These are phyloP conservation scores for Aspergillus sp. DNA, from an alignment of 2,329 filamentous ascomycete genomes.

Conservation along the genomic window DNA sequence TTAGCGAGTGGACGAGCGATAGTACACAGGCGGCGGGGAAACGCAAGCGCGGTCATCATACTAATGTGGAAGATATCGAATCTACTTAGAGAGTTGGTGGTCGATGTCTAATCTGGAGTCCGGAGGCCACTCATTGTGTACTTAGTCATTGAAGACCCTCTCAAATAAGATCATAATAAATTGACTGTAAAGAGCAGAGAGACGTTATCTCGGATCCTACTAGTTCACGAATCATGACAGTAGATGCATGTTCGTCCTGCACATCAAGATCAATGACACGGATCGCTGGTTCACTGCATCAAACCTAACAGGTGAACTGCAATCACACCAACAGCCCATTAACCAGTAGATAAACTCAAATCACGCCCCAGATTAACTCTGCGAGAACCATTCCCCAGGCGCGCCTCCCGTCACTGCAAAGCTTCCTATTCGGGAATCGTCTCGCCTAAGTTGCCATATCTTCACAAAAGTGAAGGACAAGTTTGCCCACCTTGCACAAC, in stretches of 20 bases:
- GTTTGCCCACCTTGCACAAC: constrained; percentile 10
- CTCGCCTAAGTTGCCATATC: constrained; percentile 16
- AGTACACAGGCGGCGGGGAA: constrained; percentile 34
- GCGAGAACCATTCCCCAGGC: constrained; percentile 3
- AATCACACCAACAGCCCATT: not conserved
- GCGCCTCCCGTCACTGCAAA: constrained; percentile 8
- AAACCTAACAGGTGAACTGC: not conserved
- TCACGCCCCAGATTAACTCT: not conserved
- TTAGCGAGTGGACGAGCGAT: constrained; percentile 69
- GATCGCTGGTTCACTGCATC: not conserved
- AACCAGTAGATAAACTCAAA: not conserved
- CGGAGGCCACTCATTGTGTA: too few species aligned
- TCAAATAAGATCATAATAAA: not conserved
- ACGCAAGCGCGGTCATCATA: constrained; percentile 33
- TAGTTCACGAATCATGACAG: too few species aligned
- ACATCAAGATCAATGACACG: too few species aligned
- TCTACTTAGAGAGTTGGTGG: not conserved
- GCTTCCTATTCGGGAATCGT: constrained; percentile 21
- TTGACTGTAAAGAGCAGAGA: too few species aligned
- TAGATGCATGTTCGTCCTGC: too few species aligned
- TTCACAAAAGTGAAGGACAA: constrained; percentile 12
- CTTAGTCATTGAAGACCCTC: not conserved
- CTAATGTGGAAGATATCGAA: constrained; percentile 7
- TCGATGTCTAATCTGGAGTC: too few species aligned
- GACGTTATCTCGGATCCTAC: too few species aligned